These are phyloP conservation scores for Phlebiopsis flavidoalba DNA, from an alignment of 768 basidiomycete genomes.

Conservation along the genomic window DNA sequence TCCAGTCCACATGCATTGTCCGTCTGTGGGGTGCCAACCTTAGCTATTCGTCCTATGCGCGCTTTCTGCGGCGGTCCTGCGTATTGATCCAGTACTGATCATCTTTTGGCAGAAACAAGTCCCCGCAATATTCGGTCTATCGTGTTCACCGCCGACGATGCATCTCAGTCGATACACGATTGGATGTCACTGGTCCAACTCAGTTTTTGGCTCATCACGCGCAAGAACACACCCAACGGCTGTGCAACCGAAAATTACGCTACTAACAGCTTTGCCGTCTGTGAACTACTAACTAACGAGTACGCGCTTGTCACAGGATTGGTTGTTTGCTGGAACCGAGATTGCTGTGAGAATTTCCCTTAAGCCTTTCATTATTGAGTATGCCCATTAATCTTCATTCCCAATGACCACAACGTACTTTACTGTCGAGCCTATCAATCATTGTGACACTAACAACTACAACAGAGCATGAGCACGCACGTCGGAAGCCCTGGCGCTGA, in stretches of 20 bases:
- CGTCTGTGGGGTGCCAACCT: too few relatives aligned
- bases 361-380: neutral
- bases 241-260: constrained; percentile 72
- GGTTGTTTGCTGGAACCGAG: constrained; percentile 80
- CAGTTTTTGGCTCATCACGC: constrained; percentile 70
- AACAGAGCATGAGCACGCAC: constrained; percentile 73
- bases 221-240: constrained; percentile 74
- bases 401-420: constrained; percentile 63
- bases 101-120: constrained; percentile 42
- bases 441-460: neutral
- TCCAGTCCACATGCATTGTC: too few relatives aligned
- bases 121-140: constrained; percentile 66
- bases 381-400: neutral
- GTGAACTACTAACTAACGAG: constrained; percentile 71
- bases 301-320: constrained; percentile 74
- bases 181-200: constrained; percentile 66
- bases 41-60: too few relatives aligned
- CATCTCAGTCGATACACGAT: constrained; percentile 71
- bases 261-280: constrained; percentile 72
- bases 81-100: neutral
- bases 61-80: too few relatives aligned
- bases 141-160: constrained; percentile 74
- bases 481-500: constrained; percentile 54
- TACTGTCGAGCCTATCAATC: too few relatives aligned
- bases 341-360: constrained; percentile 38